These are phyloP conservation scores for Nepenthes gracilis DNA, from an alignment of 148 eudicot species.

Conservation along the genomic window DNA sequence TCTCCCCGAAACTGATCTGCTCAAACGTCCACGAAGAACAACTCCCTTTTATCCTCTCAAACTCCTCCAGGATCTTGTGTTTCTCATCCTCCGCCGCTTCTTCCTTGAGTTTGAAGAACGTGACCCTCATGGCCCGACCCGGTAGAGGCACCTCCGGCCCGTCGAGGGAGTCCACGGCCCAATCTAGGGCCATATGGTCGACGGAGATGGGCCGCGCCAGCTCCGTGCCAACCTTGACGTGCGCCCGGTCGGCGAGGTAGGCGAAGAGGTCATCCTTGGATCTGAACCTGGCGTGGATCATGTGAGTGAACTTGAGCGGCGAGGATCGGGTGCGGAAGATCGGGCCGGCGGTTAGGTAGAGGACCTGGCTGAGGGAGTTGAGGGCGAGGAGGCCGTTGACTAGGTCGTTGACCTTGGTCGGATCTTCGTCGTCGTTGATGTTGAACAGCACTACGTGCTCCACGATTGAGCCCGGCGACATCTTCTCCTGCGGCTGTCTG, in stretches of 20 bases:
- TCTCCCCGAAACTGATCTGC: constrained; percentile 22
- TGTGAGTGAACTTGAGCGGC: constrained; percentile 21
- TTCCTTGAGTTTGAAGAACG: constrained; percentile 5
- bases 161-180: constrained; percentile 4
- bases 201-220: constrained; percentile 12
- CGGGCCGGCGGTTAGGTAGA: constrained; percentile 26
- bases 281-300: constrained; percentile 26
- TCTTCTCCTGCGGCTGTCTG: not conserved
- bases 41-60: constrained; percentile 6
- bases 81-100: not conserved
- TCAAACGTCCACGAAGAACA: constrained; percentile 1
- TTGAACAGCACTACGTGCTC: constrained; percentile 32
- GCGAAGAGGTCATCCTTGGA: constrained; percentile 4
- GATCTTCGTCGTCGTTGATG: constrained; percentile 14
- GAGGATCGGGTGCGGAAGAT: constrained; percentile 20
- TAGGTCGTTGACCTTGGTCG: constrained; percentile 14
- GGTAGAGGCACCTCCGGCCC: constrained; percentile 10
- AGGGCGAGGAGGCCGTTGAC: constrained; percentile 12
- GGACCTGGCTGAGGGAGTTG: constrained; percentile 9
- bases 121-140: constrained; percentile 20
- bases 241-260: constrained; percentile 7
- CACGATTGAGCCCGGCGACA: not conserved
- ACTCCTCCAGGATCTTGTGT: constrained; percentile 11
- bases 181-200: constrained; percentile 13
- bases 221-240: constrained; percentile 4